Evolutionary conservation across 768 basidiomycete species (phyloP).

Genomic region (Psilocybe subaeruginosa): DNA sequence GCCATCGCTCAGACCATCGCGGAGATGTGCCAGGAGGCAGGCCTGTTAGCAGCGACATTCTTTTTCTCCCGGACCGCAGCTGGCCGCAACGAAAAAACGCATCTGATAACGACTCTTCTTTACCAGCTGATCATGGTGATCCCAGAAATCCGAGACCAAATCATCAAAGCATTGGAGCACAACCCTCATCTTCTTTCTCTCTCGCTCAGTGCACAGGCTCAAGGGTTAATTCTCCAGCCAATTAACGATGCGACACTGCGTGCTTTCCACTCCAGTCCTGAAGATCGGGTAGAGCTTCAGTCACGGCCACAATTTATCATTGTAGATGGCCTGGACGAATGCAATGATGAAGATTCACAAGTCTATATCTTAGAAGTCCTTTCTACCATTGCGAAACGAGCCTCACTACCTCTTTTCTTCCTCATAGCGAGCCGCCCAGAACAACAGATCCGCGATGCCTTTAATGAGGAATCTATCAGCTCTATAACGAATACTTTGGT

Average conservation of each 20-base stretch:
- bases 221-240: background rate
- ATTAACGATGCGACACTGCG: background rate
- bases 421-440: conserved; percentile 7
- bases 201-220: conserved; percentile 1
- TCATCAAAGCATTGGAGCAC: conserved; percentile 7
- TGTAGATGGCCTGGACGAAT: conserved; percentile 2
- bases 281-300: background rate
- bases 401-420: background rate
- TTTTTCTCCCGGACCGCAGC: conserved; percentile 17
- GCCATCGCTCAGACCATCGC: conserved; percentile 21
- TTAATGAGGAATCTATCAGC: conserved; percentile 5
- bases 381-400: background rate
- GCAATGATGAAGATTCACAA: background rate
- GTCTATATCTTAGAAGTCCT: background rate
- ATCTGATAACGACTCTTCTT: conserved; percentile 18
- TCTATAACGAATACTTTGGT: background rate
- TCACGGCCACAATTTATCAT: background rate
- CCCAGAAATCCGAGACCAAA: conserved; percentile 8
- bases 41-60: conserved; percentile 11
- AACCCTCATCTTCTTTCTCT: conserved; percentile 7
- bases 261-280: background rate
- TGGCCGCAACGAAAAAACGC: conserved; percentile 5
- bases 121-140: conserved; percentile 16
- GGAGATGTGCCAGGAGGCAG: conserved; percentile 10
- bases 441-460: conserved; percentile 11